Percentiles rank a stretch among this genome's conserved stretches.
These are phyloP conservation scores for Geotrichum cucujoidarum DNA, from an alignment of 1,139 yeast species.

Conservation along the genomic window DNA sequence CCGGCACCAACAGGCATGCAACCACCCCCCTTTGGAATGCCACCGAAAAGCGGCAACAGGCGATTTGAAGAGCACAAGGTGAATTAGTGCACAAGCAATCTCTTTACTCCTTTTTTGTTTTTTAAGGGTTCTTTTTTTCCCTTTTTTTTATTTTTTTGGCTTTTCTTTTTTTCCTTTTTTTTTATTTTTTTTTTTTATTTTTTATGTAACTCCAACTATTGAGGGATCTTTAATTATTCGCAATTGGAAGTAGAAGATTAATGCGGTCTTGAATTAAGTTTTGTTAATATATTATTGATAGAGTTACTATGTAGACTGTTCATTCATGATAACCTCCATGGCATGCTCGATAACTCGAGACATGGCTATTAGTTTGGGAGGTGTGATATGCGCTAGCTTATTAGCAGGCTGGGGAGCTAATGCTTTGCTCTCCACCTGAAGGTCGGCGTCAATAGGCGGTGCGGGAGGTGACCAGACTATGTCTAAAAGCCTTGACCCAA, in stretches of 20 bases:
- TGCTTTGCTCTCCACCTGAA: not conserved
- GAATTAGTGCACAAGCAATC: not conserved
- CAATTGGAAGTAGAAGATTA: no score
- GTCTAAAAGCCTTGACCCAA: conserved; percentile 20
- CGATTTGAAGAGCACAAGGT: conserved; percentile 11
- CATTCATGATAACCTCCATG: conserved; percentile 17
- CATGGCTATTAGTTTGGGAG: conserved; percentile 21
- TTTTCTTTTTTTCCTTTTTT: not conserved
- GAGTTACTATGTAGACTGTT: not conserved
- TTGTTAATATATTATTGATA: conserved; percentile 1
- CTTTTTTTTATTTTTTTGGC: conserved; percentile 2
- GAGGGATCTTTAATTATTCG: not conserved
- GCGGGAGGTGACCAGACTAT: conserved; percentile 22
- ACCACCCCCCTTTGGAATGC: conserved; percentile 20
- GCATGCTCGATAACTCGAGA: conserved; percentile 21
- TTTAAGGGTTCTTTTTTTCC: not conserved
- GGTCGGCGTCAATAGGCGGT: no score
- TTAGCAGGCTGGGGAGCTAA: conserved; percentile 6
- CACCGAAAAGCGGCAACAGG: conserved; percentile 10
- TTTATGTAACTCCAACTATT: not conserved
- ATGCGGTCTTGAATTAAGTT: not conserved
- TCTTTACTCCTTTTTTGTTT: not conserved
- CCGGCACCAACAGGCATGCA: conserved; percentile 24
- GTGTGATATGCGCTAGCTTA: conserved; percentile 2
- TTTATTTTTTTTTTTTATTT: conserved; percentile 5